Base-by-base conservation (phyloP, 2,329 filamentous ascomycete species). In the Intubia oerlemansii region DNA sequence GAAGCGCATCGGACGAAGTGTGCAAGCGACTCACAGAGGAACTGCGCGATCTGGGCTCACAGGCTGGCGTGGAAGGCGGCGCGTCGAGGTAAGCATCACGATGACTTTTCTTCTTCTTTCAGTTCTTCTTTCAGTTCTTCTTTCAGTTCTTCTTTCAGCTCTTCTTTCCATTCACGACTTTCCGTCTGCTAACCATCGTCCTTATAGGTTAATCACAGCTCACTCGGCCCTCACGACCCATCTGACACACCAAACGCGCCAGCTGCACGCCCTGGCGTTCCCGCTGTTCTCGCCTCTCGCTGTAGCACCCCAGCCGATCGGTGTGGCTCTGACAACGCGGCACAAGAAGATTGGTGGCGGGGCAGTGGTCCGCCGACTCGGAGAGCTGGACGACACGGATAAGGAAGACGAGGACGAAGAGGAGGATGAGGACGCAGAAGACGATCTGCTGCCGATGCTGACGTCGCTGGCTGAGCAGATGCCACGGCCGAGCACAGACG, bases 21-120 rank as follows among this genome's bases (percentile, higher is more conserved):
- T 67, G 81, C 34, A 57, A 59, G 42, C 59, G 75, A 37, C 63
- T 81, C 7, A 72, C 73, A 10, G 70, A 76, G 9, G 59, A 61
- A n/a, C 52, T 82, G 38, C 63, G 66, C 35, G 73, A 79, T 41
- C 53, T 82, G n/a, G 69, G 73, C 7, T 74, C 71, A 14, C 76
- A 81, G 44, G 67, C 71, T 12, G 65, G 62, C 20, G 66, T 81
- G 16, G 76, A 82, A 48, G 69, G 70, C 23, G 72, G 69, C 39
- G 66, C 74, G 24, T 74, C 73, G 25, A 66, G 75, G n/a, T n/a
- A n/a, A n/a, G n/a, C n/a, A n/a, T n/a, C n/a, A n/a, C 74, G 75
- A 25, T 12, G 18, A 3, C 24, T 5, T 23, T 11, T 12, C 8
- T 5, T 10, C 8, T 5, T 10, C 5, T 10, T 5, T 10, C 5